phyloP scores from a whole-genome alignment of 768 basidiomycete genomes.

The Agrocybe pediades region DNA sequence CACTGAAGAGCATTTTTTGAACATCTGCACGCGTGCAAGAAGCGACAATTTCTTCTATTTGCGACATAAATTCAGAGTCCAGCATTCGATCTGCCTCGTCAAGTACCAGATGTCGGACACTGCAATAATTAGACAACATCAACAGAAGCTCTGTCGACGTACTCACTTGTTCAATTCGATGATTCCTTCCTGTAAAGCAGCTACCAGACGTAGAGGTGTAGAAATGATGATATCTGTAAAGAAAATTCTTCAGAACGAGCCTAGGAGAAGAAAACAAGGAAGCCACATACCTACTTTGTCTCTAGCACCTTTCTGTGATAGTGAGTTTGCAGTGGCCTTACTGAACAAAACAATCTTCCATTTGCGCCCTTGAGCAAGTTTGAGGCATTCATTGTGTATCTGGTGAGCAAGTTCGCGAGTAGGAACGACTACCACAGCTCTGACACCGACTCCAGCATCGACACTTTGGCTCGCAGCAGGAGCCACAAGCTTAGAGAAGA shows the following conservation, averaged over 20 bases:
- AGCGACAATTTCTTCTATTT: constrained; percentile 85
- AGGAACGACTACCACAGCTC: constrained; percentile 85
- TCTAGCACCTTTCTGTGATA: constrained; percentile 69
- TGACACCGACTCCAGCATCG: constrained; percentile 57
- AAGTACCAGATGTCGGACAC: constrained; percentile 82
- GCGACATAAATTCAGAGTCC: constrained; percentile 84
- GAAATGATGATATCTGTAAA: constrained; percentile 83
- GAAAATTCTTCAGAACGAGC: constrained; percentile 3
- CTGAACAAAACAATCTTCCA: constrained; percentile 84
- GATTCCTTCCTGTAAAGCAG: constrained; percentile 68
- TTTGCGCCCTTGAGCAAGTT: constrained; percentile 77
- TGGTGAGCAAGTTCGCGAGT: constrained; percentile 97
- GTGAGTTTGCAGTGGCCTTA: constrained; percentile 85
- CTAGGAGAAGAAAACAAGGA: neutral
- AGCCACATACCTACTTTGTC: constrained; percentile 72
- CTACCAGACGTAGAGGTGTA: constrained; percentile 88
- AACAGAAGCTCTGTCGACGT: neutral
- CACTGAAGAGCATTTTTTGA: constrained; percentile 92
- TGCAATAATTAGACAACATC: constrained; percentile 30
- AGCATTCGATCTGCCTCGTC: constrained; percentile 94
- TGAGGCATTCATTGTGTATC: constrained; percentile 88
- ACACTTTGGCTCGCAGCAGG: constrained; percentile 53
- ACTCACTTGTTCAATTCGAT: constrained; percentile 76
- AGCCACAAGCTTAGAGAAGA: constrained; percentile 59
- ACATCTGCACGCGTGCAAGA: constrained; percentile 69